A percentile compares a stretch with the other conserved stretches of the same genome.
Conservation (phyloP, 2,329 filamentous ascomycete genomes). For the Tolypocladium album region DNA sequence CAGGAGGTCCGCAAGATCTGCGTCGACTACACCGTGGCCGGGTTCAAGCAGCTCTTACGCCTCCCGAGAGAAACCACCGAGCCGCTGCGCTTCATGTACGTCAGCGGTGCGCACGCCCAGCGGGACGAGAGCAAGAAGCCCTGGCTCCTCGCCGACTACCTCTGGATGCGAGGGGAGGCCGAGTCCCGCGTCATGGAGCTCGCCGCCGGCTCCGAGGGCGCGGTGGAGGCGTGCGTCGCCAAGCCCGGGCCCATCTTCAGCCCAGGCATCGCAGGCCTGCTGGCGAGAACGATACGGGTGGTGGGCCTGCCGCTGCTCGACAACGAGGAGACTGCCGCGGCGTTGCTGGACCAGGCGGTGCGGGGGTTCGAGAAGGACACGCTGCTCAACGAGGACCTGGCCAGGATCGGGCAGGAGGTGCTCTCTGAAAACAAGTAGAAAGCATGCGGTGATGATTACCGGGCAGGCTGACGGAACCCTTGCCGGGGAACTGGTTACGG, state of each 20-base stretch:
- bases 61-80: slow-evolving; percentile 9
- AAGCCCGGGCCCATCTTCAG: slow-evolving; percentile 31
- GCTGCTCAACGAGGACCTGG: slow-evolving; percentile 30
- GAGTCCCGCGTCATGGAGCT: slow-evolving; percentile 31
- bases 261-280: not conserved
- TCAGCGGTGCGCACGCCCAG: slow-evolving; percentile 32
- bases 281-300: not conserved
- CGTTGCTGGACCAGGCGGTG: slow-evolving; percentile 31
- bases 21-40: slow-evolving; percentile 19
- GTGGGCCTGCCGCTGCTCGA: slow-evolving; percentile 20
- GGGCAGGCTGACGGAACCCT: not conserved
- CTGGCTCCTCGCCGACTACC: slow-evolving; percentile 26
- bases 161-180: slow-evolving; percentile 34
- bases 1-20: slow-evolving; percentile 29
- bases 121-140: slow-evolving; percentile 34
- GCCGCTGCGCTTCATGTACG: slow-evolving; percentile 36
- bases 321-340: slow-evolving; percentile 26
- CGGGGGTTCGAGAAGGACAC: slow-evolving; percentile 36
- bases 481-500: not conserved
- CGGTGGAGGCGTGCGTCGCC: slow-evolving; percentile 25
- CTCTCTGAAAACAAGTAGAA: not conserved
- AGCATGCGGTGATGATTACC: not conserved
- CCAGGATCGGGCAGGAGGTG: slow-evolving; percentile 18
- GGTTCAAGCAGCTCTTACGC: slow-evolving; percentile 23
- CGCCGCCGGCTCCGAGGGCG: slow-evolving; percentile 23